Evolutionary conservation across 805 yeast species (phyloP), one percentile per base, ranked within the genome.

Genomic region (Metschnikowia noctiluminum): DNA sequence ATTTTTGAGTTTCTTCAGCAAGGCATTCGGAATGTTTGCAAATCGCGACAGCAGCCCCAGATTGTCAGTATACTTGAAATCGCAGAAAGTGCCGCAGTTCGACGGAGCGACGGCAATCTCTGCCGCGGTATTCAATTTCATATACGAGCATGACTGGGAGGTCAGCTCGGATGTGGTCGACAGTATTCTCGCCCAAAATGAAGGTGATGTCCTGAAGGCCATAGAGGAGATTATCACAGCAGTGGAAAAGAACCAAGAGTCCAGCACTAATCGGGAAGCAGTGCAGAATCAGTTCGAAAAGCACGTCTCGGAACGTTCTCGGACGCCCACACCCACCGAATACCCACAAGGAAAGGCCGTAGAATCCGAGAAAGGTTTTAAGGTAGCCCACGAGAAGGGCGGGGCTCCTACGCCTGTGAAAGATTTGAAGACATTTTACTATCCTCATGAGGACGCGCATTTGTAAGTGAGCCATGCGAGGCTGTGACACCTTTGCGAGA

Each of bases 371-470:
- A 81, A 79, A 1, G 72, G 66, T 28, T 87, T 88, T 74, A 85
- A 85, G 63, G 65, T 80, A 15, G 61, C 64, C 2, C 64, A 81
- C 53, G 70, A 69, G 39, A 59, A 80, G 43, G 85, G 90, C 0
- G 79, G 80, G 1, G 76, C 82, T n/a, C 87, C 94, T 9, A 64
- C 61, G 43, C 89, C 95, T 1, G 60, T 60, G 38, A 51, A 52
- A 16, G 59, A 60, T 2, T 58, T 69, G 43, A 49, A 56, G 10
- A 55, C 58, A 13, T 69, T 57, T 53, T 63, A 62, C 48, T 61
- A 59, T 46, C 61, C 59, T 27, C 45, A 46, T 26, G 61, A 55
- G 27, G 55, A 51, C 13, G 56, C 59, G 6, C 64, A 54, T 37
- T 51, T 60, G 21, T 58, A 6, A 34, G 2, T 13, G 32, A 30